Base-by-base conservation (phyloP, 2,329 filamentous ascomycete genomes). In the Trematosphaeria pertusa region DNA sequence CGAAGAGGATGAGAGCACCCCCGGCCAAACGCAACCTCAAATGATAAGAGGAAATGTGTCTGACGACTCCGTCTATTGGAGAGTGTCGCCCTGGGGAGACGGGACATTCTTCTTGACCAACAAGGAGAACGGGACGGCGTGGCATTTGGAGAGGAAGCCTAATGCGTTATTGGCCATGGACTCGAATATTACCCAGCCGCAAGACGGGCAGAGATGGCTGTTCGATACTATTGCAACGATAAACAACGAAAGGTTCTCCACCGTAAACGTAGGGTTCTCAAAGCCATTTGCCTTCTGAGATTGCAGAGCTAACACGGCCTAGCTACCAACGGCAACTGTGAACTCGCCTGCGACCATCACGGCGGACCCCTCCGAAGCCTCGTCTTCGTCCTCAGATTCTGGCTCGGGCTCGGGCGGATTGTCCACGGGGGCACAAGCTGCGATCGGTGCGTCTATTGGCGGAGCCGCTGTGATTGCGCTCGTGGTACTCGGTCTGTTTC, bases 401-500 rank as follows among this genome's bases (percentile, higher is more conserved):
- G 17, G 38, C 41, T 18, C 43, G 4, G 37, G 28, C 2, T 50
- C 52, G n/a, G 37, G 51, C 2, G 51, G 57, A 19, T 53, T 67
- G n/a, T 60, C 52, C 10, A 59, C 52, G 24, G 55, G 37, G 9
- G 48, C 44, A 5, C 57, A 62, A 54, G 55, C 54, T 10, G 60
- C 44, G 8, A 59, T 63, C 19, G 56, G 62, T 5, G 59, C 46
- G 2, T 51, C 46, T 3, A 20, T 61, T 5, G 56, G 52, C n/a
- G 37, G 31, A 9, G 47, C 49, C 18, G 53, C 46, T 1, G 39
- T 65, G 9, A 58, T 68, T 19, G 54, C 50, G 0, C 72, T 92
- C 1, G 75, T 97, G 1, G 96, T 97, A 62, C 95, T 92, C 0
- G 88, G 53, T 8, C 42, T 67, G 7, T 58, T 58, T 22, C 38